Evolutionary conservation across 495 filamentous ascomycete species (phyloP).

Genomic region (Eremomyces bilateralis): DNA sequence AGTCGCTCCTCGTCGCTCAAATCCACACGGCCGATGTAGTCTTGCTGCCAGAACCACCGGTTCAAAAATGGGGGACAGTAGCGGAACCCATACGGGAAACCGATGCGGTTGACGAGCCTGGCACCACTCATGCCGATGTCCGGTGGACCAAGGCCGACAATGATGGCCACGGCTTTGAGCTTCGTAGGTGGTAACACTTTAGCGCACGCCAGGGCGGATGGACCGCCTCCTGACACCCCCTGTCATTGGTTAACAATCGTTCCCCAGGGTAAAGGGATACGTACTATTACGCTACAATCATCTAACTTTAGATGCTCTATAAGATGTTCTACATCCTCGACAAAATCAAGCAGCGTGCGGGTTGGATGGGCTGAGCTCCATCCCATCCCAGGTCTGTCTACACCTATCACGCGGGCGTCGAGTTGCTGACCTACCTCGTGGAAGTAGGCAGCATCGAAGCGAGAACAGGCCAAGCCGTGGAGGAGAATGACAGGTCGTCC

Average conservation of each 20-base stretch:
- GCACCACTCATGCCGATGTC: constrained; percentile 12
- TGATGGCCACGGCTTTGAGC: constrained; percentile 8
- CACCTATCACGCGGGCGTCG: too few relatives aligned
- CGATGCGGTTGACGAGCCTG: constrained; percentile 6
- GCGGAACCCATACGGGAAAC: constrained; percentile 9
- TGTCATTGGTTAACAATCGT: constrained; percentile 5
- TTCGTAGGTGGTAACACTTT: constrained; percentile 5
- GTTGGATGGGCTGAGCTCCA: too few relatives aligned
- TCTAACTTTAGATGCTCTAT: constrained; percentile 5
- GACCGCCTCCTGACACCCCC: constrained; percentile 8
- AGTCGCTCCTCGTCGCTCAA: constrained; percentile 7
- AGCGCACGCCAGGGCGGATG: constrained; percentile 10
- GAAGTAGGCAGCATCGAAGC: too few relatives aligned
- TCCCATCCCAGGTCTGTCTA: too few relatives aligned
- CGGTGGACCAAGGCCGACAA: constrained; percentile 15
- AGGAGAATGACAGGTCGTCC: too few relatives aligned
- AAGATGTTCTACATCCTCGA: too few relatives aligned
- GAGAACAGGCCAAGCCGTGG: too few relatives aligned
- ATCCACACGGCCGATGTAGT: constrained; percentile 4
- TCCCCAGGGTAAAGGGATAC: neutral
- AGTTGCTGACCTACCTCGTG: too few relatives aligned
- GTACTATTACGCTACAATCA: constrained; percentile 5
- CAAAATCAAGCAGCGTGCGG: too few relatives aligned
- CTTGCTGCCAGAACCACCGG: constrained; percentile 8
- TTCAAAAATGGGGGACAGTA: constrained; percentile 4